These are phyloP conservation scores for Silene noctiflora DNA, from an alignment of 179 eudicot genomes.

Conservation along the genomic window DNA sequence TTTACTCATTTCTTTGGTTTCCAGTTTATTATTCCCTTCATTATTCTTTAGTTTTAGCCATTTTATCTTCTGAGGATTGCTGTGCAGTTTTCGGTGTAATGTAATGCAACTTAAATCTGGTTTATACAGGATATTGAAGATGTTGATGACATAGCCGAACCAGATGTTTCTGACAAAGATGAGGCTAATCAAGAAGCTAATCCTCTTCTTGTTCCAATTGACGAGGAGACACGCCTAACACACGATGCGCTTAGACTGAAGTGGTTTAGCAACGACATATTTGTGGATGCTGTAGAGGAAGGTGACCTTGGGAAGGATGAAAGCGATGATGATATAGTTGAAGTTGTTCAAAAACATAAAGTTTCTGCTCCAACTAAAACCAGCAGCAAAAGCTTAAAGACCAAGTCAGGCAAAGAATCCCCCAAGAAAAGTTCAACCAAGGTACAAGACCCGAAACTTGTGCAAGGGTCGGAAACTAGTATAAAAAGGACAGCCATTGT, in stretches of 20 bases:
- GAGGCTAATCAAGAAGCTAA: slow-evolving; percentile 40
- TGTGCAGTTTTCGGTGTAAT: no score
- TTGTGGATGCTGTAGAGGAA: slow-evolving; percentile 60
- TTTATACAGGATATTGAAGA: no score
- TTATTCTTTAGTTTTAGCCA: no score
- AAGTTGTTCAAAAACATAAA: slow-evolving; percentile 31
- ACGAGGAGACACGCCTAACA: slow-evolving; percentile 44
- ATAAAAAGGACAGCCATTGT: slow-evolving; percentile 30
- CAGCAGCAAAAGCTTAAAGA: slow-evolving; percentile 14
- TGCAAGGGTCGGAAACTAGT: slow-evolving; percentile 1
- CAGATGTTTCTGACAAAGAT: slow-evolving; percentile 7
- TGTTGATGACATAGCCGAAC: no score
- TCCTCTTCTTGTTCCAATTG: slow-evolving; percentile 72
- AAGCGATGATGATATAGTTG: slow-evolving; percentile 67
- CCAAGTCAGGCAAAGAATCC: no score
- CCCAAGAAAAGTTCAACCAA: no score
- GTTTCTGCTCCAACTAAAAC: slow-evolving; percentile 21
- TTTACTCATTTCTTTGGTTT: no score
- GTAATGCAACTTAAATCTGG: no score
- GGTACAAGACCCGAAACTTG: no score
- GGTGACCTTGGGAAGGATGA: slow-evolving; percentile 39
- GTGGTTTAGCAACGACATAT: slow-evolving; percentile 80
- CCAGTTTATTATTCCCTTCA: no score
- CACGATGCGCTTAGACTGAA: slow-evolving; percentile 56
- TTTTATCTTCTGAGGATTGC: no score